Conservation (phyloP, 1,284 basidiomycete genomes). For the Quambalaria eucalypti region DNA sequence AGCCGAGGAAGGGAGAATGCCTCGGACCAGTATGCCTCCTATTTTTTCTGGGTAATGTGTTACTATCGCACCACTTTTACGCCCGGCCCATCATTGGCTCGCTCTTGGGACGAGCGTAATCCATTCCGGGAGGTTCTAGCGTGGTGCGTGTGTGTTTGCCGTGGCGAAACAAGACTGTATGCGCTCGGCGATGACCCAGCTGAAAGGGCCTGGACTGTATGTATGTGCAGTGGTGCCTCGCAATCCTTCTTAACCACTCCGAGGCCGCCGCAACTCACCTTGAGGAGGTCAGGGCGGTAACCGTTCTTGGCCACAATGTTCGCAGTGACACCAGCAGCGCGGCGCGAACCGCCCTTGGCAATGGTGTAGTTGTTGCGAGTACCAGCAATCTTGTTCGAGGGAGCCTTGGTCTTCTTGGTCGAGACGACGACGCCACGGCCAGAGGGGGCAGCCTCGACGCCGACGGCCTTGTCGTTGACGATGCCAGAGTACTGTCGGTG, state of each 20-base stretch:
- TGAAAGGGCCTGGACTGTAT: too few species aligned
- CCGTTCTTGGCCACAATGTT: slow-evolving; percentile 40
- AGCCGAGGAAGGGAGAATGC: too few species aligned
- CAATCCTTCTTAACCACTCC: not conserved
- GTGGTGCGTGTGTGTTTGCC: too few species aligned
- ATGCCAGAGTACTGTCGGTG: slow-evolving; percentile 30
- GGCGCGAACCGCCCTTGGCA: slow-evolving; percentile 34
- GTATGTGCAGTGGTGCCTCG: too few species aligned
- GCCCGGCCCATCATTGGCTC: slow-evolving; percentile 40
- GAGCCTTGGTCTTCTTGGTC: slow-evolving; percentile 41
- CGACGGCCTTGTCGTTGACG: slow-evolving; percentile 43
- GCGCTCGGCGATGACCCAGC: too few species aligned
- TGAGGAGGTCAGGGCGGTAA: slow-evolving; percentile 42
- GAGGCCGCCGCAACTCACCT: slow-evolving; percentile 26
- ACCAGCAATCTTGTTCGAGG: slow-evolving; percentile 21
- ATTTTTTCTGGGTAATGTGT: too few species aligned
- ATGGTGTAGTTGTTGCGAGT: slow-evolving; percentile 12
- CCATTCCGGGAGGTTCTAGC: slow-evolving; percentile 45
- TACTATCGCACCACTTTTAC: slow-evolving; percentile 44
- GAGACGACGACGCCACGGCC: slow-evolving; percentile 34
- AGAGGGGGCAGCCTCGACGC: slow-evolving; percentile 23
- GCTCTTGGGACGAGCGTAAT: too few species aligned
- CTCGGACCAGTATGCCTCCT: too few species aligned
- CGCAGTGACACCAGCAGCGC: slow-evolving; percentile 35
- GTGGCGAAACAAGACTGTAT: too few species aligned